A percentile compares a stretch with the other conserved stretches of the same genome.
Conservation (phyloP, 2,329 filamentous ascomycete species). For the Neofusicoccum ribis region DNA sequence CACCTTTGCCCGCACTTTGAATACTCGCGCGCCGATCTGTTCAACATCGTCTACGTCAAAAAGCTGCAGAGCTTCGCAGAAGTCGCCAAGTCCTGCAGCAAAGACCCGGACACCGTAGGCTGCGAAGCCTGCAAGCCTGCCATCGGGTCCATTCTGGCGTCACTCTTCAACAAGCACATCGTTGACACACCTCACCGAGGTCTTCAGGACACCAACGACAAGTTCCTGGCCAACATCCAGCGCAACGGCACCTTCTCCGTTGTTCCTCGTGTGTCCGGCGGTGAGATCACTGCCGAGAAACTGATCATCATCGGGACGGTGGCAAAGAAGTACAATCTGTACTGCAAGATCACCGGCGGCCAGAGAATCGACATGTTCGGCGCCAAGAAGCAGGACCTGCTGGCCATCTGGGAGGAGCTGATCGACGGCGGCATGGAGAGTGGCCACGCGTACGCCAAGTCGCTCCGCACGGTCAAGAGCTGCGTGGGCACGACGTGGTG, state of each 20-base stretch:
- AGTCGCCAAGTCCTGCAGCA: constrained; percentile 78
- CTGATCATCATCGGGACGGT: constrained; percentile 81
- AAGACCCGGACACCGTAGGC: constrained; percentile 69
- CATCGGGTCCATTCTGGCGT: constrained; percentile 77
- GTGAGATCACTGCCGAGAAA: constrained; percentile 85
- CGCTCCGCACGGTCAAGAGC: constrained; percentile 83
- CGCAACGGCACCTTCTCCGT: constrained; percentile 90
- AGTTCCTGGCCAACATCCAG: constrained; percentile 86
- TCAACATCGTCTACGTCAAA: constrained; percentile 84
- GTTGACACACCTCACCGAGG: constrained; percentile 70
- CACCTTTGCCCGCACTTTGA: constrained; percentile 82
- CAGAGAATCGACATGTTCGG: constrained; percentile 94
- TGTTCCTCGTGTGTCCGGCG: constrained; percentile 76
- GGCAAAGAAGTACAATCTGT: constrained; percentile 79
- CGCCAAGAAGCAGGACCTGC: constrained; percentile 81
- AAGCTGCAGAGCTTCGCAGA: constrained; percentile 69
- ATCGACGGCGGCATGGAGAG: constrained; percentile 86
- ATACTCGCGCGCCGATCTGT: constrained; percentile 83
- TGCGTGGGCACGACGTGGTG: constrained; percentile 94
- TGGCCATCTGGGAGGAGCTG: constrained; percentile 77
- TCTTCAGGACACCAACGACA: constrained; percentile 87
- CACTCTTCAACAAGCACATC: constrained; percentile 80
- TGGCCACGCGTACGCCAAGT: constrained; percentile 88
- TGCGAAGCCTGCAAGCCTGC: constrained; percentile 87
- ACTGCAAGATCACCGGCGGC: constrained; percentile 89